Evolutionary conservation across 169 alveolate species (phyloP), one percentile per base, ranked within the genome.

Genomic region (Plasmodium cynomolgi): DNA sequence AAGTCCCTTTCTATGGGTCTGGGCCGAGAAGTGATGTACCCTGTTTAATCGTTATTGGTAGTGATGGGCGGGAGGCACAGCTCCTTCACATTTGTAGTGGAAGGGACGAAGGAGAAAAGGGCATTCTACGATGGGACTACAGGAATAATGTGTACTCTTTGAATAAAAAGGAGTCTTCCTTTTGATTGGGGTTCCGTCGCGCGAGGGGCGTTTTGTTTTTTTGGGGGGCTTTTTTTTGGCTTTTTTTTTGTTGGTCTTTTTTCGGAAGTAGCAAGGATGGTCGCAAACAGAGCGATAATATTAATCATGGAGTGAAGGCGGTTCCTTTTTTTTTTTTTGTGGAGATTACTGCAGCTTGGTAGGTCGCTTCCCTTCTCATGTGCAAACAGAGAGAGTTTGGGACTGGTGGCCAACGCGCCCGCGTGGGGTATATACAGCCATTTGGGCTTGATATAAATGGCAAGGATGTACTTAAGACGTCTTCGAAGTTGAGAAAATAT

Each of bases 31-130:
- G 96, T 8, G 95, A 84, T 72, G 94, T 93, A 0, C 97, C 97
- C 20, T 80, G 96, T 29, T 73, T 96, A 75, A 81, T 96, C n/a
- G 96, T 96, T 74, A 84, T 96, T 4, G 96, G 96, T n/a, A 77
- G 96, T 81, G 97, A 94, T 86, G 97, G 97, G 31, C 74, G 95
- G 23, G 96, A 94, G 54, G 95, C 96, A 1, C 97, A 96, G 91
- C 95, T 94, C 81, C 83, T 96, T 11, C 97, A 91, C 20, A 74
- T 96, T 77, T 71, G 96, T 81, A 93, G 96, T 56, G 97, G 97
- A 37, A 81, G 96, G 54, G 97, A 96, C 44, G 97, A 96, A 62
- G 97, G 97, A 9, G 96, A 93, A 80, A 80, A 96, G 62, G 97
- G 95, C 13, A 56, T 96, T 8, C 77, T 96, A 33, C 81, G 97